phyloP scores from a whole-genome alignment of 108 stramenopile genomes.

The Nitzschia sp. region DNA sequence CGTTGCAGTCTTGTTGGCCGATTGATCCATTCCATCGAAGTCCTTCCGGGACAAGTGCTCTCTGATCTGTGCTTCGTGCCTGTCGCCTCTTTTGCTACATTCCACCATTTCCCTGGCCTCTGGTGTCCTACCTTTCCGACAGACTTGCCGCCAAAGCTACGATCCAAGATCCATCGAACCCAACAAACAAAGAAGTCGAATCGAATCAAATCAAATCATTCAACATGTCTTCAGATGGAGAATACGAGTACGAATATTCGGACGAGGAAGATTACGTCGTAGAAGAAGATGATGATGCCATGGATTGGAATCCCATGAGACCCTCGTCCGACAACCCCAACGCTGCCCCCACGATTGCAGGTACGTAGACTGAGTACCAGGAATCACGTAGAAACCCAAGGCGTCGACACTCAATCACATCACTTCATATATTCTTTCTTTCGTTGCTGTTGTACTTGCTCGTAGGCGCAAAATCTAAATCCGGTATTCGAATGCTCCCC shows the following conservation, averaged over 20 bases:
- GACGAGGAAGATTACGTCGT: slow-evolving; percentile 37
- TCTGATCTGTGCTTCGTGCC: too few species aligned
- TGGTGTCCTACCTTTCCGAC: too few species aligned
- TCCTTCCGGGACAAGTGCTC: too few species aligned
- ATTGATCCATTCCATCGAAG: too few species aligned
- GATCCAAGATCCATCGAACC: too few species aligned
- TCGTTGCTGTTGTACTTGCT: neutral
- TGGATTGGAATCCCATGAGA: slow-evolving; percentile 23
- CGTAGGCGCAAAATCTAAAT: slow-evolving; percentile 24
- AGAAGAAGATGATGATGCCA: slow-evolving; percentile 27
- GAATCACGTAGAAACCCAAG: neutral
- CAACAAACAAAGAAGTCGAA: too few species aligned
- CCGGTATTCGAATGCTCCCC: slow-evolving; percentile 71
- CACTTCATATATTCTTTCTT: too few species aligned
- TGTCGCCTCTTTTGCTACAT: too few species aligned
- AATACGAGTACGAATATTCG: slow-evolving; percentile 41
- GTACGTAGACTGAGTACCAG: slow-evolving; percentile 7
- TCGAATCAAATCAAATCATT: too few species aligned
- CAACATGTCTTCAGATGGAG: slow-evolving; percentile 30
- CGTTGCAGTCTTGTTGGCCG: too few species aligned
- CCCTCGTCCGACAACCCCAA: slow-evolving; percentile 33
- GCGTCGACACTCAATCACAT: neutral
- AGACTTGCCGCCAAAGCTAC: too few species aligned
- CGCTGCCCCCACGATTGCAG: slow-evolving; percentile 32
- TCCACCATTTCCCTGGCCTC: too few species aligned